Percentiles rank a stretch among this genome's conserved stretches.
phyloP scores from a whole-genome alignment of 495 filamentous ascomycete genomes.

The Articulospora tetracladia region DNA sequence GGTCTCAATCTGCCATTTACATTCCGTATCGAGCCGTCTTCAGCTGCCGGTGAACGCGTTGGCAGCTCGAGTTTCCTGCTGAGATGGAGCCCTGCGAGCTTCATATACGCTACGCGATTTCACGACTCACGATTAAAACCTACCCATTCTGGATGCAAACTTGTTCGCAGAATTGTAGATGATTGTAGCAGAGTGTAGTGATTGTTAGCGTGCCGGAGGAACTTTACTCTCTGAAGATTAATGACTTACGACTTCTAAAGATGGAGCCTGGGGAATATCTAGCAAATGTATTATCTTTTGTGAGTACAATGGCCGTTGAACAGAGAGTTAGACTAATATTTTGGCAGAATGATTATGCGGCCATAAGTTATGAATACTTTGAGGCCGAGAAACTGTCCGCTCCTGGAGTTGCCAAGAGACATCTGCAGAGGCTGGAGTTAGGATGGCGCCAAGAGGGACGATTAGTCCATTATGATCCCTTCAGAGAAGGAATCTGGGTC shows the following conservation, averaged over 20 bases:
- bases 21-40: neutral
- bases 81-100: conserved; percentile 25
- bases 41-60: neutral
- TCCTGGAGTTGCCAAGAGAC: conserved; percentile 4
- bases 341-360: conserved; percentile 22
- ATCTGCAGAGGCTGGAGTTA: conserved; percentile 36
- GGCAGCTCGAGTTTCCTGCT: neutral
- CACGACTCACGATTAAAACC: neutral
- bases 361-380: conserved; percentile 26
- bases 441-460: conserved; percentile 44
- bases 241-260: conserved; percentile 5
- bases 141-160: neutral
- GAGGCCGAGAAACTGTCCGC: conserved; percentile 15
- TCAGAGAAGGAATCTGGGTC: conserved; percentile 45
- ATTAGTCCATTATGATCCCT: conserved; percentile 44
- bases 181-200: neutral
- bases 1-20: too few relatives aligned
- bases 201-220: neutral
- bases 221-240: neutral
- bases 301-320: conserved; percentile 9
- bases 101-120: conserved; percentile 16
- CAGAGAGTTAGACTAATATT: neutral
- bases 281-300: conserved; percentile 29
- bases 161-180: neutral
- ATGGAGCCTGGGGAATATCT: conserved; percentile 28